Evolutionary conservation across 495 filamentous ascomycete species (phyloP).

Genomic region (Talaromyces nanjingensis): DNA sequence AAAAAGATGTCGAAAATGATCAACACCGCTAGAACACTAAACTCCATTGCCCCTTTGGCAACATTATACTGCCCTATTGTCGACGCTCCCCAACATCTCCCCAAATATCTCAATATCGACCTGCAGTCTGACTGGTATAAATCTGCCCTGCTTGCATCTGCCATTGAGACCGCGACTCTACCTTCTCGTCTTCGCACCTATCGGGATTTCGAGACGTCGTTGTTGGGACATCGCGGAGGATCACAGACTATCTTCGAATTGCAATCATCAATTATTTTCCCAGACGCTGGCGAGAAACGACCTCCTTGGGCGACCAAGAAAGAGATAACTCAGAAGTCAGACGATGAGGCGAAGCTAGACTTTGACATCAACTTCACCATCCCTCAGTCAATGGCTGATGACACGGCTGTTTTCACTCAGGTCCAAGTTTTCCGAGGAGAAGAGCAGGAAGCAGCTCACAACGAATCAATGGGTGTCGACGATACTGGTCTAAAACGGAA

Average conservation of each 20-base stretch:
- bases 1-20: conserved; percentile 49
- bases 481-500: conserved; percentile 29
- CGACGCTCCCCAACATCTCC: conserved; percentile 48
- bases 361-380: conserved; percentile 57
- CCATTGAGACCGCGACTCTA: conserved; percentile 73
- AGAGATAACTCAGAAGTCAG: conserved; percentile 8
- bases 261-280: conserved; percentile 42
- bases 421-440: conserved; percentile 40
- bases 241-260: conserved; percentile 75
- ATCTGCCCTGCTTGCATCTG: conserved; percentile 67
- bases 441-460: conserved; percentile 20
- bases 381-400: conserved; percentile 28
- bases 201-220: conserved; percentile 56
- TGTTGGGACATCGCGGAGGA: conserved; percentile 68
- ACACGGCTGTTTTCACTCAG: conserved; percentile 57
- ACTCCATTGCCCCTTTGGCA: conserved; percentile 59
- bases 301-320: conserved; percentile 5
- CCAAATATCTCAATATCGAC: conserved; percentile 57
- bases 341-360: conserved; percentile 25
- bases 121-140: conserved; percentile 68
- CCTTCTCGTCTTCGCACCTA: conserved; percentile 61
- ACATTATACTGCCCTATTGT: conserved; percentile 76
- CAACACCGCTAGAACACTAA: conserved; percentile 65
- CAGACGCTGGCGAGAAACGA: conserved; percentile 12
- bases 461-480: neutral